phyloP scores from a whole-genome alignment of 176 grass and related monocot genomes.

The Bonia amplexicaulis region DNA sequence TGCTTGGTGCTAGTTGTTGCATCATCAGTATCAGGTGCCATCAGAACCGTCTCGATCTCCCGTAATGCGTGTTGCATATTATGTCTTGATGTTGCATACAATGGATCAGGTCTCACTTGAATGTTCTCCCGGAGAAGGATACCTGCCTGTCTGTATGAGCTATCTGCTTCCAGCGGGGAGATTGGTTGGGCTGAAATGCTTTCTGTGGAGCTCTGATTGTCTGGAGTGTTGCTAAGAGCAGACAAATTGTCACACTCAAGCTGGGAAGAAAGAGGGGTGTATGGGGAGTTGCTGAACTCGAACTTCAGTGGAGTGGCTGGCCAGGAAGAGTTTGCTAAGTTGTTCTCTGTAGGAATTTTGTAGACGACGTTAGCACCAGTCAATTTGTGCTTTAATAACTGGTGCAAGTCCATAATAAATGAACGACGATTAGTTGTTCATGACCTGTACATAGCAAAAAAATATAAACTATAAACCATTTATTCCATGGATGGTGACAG shows the following conservation, averaged over 20 bases:
- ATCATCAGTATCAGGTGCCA: conserved; percentile 79
- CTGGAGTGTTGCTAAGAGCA: conserved; percentile 47
- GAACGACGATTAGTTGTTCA: conserved; percentile 49
- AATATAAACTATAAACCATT: conserved; percentile 23
- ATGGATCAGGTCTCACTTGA: conserved; percentile 39
- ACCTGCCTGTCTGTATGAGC: conserved; percentile 48
- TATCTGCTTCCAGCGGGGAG: conserved; percentile 68
- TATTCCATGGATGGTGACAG: conserved; percentile 4
- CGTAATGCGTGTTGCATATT: conserved; percentile 80
- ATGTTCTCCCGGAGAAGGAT: conserved; percentile 28
- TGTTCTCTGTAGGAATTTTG: conserved; percentile 47
- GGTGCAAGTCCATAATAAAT: conserved; percentile 85
- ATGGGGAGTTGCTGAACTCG: conserved; percentile 52
- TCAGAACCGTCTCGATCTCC: conserved; percentile 91
- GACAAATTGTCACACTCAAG: conserved; percentile 66
- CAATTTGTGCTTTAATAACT: conserved; percentile 67
- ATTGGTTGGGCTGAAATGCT: conserved; percentile 54
- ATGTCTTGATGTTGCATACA: conserved; percentile 53
- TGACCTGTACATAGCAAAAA: conserved; percentile 50
- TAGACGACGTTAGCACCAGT: conserved; percentile 42
- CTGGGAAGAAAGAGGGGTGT: conserved; percentile 63
- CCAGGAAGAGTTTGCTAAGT: conserved; percentile 43
- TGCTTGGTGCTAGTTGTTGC: conserved; percentile 40
- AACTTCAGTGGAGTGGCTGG: conserved; percentile 45
- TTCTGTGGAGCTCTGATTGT: conserved; percentile 68